Conservation (phyloP, 495 filamentous ascomycete species). For the Xylaria scruposa region DNA sequence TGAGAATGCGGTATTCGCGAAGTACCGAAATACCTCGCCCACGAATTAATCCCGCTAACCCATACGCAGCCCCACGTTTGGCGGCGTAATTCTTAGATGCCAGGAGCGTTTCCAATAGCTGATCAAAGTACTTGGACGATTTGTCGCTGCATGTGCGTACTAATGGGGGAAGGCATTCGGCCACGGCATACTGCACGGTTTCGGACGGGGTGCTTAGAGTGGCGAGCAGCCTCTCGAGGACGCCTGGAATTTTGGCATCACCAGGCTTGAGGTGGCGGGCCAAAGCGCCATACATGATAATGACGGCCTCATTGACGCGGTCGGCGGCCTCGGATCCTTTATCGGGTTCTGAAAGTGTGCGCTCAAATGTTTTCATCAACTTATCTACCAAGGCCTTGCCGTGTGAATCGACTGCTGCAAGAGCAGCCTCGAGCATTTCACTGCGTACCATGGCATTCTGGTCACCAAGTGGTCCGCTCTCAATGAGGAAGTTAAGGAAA, state of each 20-base stretch:
- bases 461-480: slow-evolving; percentile 82
- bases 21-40: slow-evolving; percentile 85
- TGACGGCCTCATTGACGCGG: slow-evolving; percentile 92
- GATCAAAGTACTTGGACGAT: slow-evolving; percentile 77
- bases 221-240: slow-evolving; percentile 80
- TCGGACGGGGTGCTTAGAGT: slow-evolving; percentile 96
- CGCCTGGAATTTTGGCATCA: slow-evolving; percentile 82
- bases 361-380: slow-evolving; percentile 90
- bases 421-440: slow-evolving; percentile 94
- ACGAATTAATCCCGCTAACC: slow-evolving; percentile 85
- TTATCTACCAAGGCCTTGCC: slow-evolving; percentile 83
- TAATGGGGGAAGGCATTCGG: slow-evolving; percentile 89
- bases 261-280: slow-evolving; percentile 84
- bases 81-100: slow-evolving; percentile 88
- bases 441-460: slow-evolving; percentile 74
- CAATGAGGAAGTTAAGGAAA: slow-evolving; percentile 85
- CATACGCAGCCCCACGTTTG: slow-evolving; percentile 92
- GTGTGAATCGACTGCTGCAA: slow-evolving; percentile 75
- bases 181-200: slow-evolving; percentile 93
- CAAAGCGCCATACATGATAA: slow-evolving; percentile 94
- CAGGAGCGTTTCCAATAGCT: slow-evolving; percentile 78
- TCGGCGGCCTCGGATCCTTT: slow-evolving; percentile 79
- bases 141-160: slow-evolving; percentile 80
- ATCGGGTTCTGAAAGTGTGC: slow-evolving; percentile 79
- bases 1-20: slow-evolving; percentile 84